Evolutionary conservation across 2,329 filamentous ascomycete genomes (phyloP).

Genomic region (Diplodia corticola): DNA sequence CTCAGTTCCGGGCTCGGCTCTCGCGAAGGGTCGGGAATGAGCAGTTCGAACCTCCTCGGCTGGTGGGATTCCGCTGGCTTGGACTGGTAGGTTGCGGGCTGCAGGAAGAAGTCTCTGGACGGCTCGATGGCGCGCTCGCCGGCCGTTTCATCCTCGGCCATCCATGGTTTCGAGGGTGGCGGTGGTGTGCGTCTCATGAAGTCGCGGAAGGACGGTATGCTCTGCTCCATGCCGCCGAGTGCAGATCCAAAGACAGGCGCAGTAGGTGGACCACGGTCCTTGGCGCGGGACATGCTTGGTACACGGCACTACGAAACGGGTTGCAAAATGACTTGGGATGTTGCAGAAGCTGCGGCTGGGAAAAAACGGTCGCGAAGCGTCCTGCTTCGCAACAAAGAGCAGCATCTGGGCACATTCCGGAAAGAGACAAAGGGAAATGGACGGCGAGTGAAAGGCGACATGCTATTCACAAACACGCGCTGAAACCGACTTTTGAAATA

Average conservation of each 20-base stretch:
- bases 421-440: slow-evolving; percentile 7
- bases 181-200: slow-evolving; percentile 16
- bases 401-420: slow-evolving; percentile 10
- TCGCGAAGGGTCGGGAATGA: slow-evolving; percentile 7
- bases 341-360: not conserved
- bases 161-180: not conserved
- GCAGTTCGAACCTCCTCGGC: not conserved
- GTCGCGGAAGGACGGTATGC: slow-evolving; percentile 10
- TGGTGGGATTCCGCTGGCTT: not conserved
- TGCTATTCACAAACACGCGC: no score
- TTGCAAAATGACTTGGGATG: not conserved
- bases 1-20: not conserved
- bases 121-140: not conserved
- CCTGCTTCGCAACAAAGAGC: slow-evolving; percentile 11
- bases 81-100: slow-evolving; percentile 12
- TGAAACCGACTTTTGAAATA: no score
- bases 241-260: not conserved
- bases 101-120: slow-evolving; percentile 3
- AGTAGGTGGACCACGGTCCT: not conserved
- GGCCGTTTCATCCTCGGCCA: no score
- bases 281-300: not conserved
- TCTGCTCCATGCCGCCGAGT: slow-evolving; percentile 14
- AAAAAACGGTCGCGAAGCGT: not conserved
- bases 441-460: not conserved
- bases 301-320: not conserved